Evolutionary conservation across 805 yeast genomes (phyloP), one percentile per base, ranked within the genome.

Genomic region (Candida insectorum): DNA sequence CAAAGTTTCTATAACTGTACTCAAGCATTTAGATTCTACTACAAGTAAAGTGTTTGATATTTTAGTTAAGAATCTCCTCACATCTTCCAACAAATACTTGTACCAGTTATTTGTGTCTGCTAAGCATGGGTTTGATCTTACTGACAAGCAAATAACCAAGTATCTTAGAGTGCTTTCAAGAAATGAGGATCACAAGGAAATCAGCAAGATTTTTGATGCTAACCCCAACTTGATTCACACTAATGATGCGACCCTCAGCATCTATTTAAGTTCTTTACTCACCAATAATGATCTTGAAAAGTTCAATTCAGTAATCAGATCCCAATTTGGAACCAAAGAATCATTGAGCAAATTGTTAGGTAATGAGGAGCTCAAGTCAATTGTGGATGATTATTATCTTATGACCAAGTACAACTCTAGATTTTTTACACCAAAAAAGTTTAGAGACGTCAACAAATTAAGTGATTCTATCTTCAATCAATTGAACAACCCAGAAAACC

Each of bases 1-100:
- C 37, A 23, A 27, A 29, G 5, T 54, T 48, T 26, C 30, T 18
- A 34, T 43, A 16, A 29, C 28, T 7, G 13, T 39, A 12, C 26
- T 37, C 25, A 34, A 39, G 22, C 26, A 31, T 12, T 6, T 31
- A 8, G 12, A 21, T 12, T 12, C n/a, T 7, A 24, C 30, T 14
- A 14, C 27, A 25, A 38, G 34, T 26, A 18, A 6, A 11, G 26
- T 25, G 10, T 28, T 28, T 16, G 28, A 30, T 11, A n/a, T 27
- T 16, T 18, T 36, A 4, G 20, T 42, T 11, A 11, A 22, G 16
- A 17, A 18, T 19, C 13, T 22, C 17, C 9, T 12, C 3, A 18
- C 10, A 12, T 39, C 43, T 3, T 23, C 38, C 18, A 42, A 42
- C 24, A 14, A 22, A 11, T 34, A 39, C 21, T 36, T 39, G 7